Evolutionary conservation across 2,329 filamentous ascomycete species (phyloP).

Genomic region (Dactylellina leptospora): DNA sequence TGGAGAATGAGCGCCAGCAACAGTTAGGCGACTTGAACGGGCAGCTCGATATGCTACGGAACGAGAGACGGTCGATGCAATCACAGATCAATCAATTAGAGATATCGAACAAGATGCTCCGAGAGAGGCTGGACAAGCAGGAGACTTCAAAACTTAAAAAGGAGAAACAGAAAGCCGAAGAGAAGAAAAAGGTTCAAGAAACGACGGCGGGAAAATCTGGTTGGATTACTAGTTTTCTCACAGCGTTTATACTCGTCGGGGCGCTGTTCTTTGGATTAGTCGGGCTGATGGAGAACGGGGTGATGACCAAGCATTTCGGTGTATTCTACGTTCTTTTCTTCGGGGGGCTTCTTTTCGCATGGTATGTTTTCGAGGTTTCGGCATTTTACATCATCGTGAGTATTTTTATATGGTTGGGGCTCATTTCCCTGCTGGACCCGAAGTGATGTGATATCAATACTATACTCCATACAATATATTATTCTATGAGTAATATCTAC

Average conservation of each 20-base stretch:
- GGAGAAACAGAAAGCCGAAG: not conserved
- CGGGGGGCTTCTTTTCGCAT: not conserved
- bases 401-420: too few species aligned
- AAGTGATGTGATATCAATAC: too few species aligned
- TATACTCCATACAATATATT: too few species aligned
- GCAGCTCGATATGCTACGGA: constrained; percentile 13
- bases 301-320: not conserved
- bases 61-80: constrained; percentile 20
- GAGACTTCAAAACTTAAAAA: not conserved
- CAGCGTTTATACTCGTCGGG: too few species aligned
- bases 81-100: constrained; percentile 26
- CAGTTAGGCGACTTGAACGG: constrained; percentile 9
- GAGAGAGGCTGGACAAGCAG: not conserved
- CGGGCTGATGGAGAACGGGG: too few species aligned
- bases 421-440: too few species aligned
- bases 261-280: too few species aligned
- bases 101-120: constrained; percentile 21
- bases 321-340: not conserved
- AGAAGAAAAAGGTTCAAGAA: not conserved
- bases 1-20: constrained; percentile 4
- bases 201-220: not conserved
- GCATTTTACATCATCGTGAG: too few species aligned
- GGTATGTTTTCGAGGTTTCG: too few species aligned
- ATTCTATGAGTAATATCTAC: too few species aligned
- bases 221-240: too few species aligned